phyloP scores from a whole-genome alignment of 192 early-diverging fungal species.

The Coemansia biformis region DNA sequence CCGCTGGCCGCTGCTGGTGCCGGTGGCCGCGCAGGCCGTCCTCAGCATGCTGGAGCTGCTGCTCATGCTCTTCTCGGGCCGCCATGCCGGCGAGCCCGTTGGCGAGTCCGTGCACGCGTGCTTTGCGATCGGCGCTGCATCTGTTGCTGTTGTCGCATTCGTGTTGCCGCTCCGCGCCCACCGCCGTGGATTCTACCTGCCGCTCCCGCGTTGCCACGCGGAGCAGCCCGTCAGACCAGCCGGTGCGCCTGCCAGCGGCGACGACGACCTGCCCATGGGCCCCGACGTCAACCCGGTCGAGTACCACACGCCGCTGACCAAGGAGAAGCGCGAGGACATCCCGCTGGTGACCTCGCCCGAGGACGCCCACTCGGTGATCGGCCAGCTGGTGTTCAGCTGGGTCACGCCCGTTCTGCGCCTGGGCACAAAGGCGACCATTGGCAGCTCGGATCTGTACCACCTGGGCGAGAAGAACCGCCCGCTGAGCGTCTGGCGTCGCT shows the following conservation, averaged over 20 bases:
- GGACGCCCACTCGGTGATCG: constrained; percentile 19
- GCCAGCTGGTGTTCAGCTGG: constrained; percentile 52
- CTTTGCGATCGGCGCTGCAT: constrained; percentile 1
- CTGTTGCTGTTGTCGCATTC: not conserved
- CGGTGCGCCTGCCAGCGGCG: too few species aligned
- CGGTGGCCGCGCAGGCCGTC: not conserved
- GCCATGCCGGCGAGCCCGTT: not conserved
- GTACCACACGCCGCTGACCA: constrained; percentile 31
- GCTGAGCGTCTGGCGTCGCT: constrained; percentile 36
- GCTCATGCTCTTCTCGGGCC: not conserved
- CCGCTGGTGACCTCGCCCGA: constrained; percentile 35
- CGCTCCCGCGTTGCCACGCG: too few species aligned
- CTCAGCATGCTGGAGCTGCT: not conserved
- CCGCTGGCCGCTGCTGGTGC: constrained; percentile 4
- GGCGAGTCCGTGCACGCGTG: constrained; percentile 18
- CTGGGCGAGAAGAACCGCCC: constrained; percentile 54
- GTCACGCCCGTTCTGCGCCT: constrained; percentile 59
- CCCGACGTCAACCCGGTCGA: constrained; percentile 8
- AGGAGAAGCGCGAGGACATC: constrained; percentile 12
- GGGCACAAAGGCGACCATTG: constrained; percentile 53
- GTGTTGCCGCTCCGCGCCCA: constrained; percentile 21
- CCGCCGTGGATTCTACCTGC: constrained; percentile 20
- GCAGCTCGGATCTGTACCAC: constrained; percentile 58
- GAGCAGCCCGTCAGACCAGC: too few species aligned
- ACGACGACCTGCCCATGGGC: not conserved